Base-by-base conservation (phyloP, 2,329 filamentous ascomycete species). In the Phaeosphaeriaceae sp. region DNA sequence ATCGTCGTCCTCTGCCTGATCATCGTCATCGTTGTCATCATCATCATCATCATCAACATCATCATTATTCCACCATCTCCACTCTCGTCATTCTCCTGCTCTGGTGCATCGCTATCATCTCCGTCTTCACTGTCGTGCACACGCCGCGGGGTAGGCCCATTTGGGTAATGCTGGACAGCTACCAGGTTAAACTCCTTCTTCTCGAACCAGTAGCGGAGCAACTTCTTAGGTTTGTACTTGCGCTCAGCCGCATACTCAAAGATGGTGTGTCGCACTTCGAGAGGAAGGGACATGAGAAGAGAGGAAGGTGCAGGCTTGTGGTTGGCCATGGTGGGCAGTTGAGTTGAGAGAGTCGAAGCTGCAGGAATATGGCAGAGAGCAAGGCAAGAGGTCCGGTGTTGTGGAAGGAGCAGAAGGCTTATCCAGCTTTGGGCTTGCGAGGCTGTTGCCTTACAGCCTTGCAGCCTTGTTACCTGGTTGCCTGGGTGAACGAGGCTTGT, bases 191-290 rank as follows among this genome's bases (percentile, higher is more conserved):
- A 35, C 17, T 72, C 70, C 37, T 59, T 56, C 60, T 63, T 71
- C 59, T 72, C 70, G 48, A 73, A 71, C 70, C 70, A 73, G 34
- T 61, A 54, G 34, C 62, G 61, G 17, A 73, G 54, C 9, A 72
- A 42, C 46, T 61, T 59, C 46, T 64, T 58, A 5, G 67, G 57
- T 46, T 60, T 46, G 5, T 43, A 23, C 5, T 58, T 40, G 36
- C 63, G 56, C 6, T 23, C 42, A 23, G 64, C 51, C 6, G 58
- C 51, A 17, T 57, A 40, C 40, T 58, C 46, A 54, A 65, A 73
- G 51, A 72, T 66, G 13, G 43, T 42, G 38, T 70, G 59, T 30
- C 70, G 66, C 18, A 72, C 39, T 56, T 73, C 70, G 38, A 71
- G 57, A 3, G 70, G 70, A 8, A 71, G 56, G 42, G 17, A 40